Percentiles rank a stretch among this genome's conserved stretches.
Evolutionary conservation across 495 filamentous ascomycete genomes (phyloP).

Genomic region (Immersiella caudata): DNA sequence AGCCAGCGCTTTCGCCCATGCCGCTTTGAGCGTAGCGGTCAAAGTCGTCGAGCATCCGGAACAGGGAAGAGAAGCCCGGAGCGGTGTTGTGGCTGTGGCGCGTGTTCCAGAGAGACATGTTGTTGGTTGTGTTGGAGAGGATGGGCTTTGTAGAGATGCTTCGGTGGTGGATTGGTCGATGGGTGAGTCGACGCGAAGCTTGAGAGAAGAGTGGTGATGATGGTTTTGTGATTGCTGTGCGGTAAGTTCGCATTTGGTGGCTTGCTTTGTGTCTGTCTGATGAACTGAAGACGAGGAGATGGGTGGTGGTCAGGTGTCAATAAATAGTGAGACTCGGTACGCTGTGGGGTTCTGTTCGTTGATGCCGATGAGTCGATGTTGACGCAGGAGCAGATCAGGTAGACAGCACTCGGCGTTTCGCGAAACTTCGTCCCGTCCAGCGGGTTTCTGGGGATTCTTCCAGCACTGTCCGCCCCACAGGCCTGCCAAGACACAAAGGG

Average conservation of each 20-base stretch:
- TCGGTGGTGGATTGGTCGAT: not conserved
- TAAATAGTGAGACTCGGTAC: not conserved
- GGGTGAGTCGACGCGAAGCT: not conserved
- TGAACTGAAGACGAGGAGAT: not conserved
- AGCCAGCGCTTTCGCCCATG: not conserved
- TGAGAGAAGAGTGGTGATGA: not conserved
- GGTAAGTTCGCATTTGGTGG: not conserved
- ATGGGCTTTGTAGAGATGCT: not conserved
- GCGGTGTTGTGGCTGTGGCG: conserved; percentile 23
- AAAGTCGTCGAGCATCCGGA: conserved; percentile 79
- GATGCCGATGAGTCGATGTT: no score
- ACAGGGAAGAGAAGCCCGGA: conserved; percentile 64
- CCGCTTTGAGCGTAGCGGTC: conserved; percentile 53
- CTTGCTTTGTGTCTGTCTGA: not conserved
- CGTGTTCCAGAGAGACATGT: conserved; percentile 33
- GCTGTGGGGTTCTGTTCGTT: no score
- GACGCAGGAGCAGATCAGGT: no score
- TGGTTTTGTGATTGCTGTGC: not conserved
- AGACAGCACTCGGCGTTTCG: no score
- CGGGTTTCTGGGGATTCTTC: no score
- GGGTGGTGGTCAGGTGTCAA: not conserved
- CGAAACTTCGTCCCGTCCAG: no score
- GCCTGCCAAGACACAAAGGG: no score
- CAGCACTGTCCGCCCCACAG: no score
- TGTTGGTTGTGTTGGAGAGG: conserved; percentile 5